These are phyloP conservation scores for Lunasporangiospora selenospora DNA, from an alignment of 192 early-diverging fungal species.

Conservation along the genomic window DNA sequence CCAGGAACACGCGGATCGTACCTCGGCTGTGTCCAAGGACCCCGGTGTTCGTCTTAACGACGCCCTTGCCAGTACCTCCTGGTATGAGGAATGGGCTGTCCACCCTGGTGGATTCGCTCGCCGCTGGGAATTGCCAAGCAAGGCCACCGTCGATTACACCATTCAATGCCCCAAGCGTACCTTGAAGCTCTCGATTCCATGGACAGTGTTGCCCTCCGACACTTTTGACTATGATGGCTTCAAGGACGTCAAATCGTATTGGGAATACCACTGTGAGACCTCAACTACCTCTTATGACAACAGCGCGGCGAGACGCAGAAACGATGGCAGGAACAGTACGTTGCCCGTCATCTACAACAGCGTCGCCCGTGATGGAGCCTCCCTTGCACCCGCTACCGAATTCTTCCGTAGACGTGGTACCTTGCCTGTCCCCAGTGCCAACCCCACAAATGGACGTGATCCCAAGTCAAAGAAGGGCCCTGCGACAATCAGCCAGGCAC, in stretches of 20 bases:
- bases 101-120: slow-evolving; percentile 30
- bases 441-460: slow-evolving; percentile 9
- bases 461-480: too few relatives aligned
- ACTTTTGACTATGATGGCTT: slow-evolving; percentile 26
- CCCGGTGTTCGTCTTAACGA: slow-evolving; percentile 51
- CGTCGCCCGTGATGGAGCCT: background rate
- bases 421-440: slow-evolving; percentile 12
- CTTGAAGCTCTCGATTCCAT: slow-evolving; percentile 34
- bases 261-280: slow-evolving; percentile 31
- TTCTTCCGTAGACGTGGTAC: slow-evolving; percentile 36
- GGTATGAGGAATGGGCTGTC: slow-evolving; percentile 41
- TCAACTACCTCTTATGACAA: slow-evolving; percentile 22
- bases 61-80: slow-evolving; percentile 42
- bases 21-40: slow-evolving; percentile 48
- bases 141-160: slow-evolving; percentile 36
- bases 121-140: slow-evolving; percentile 40
- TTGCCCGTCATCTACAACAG: background rate
- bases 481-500: slow-evolving; percentile 23
- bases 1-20: slow-evolving; percentile 38
- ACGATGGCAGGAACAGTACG: background rate
- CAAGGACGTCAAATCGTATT: slow-evolving; percentile 39
- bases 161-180: slow-evolving; percentile 13
- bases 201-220: slow-evolving; percentile 33
- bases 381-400: slow-evolving; percentile 9
- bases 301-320: background rate